Percentiles rank a stretch among this genome's conserved stretches.
Evolutionary conservation across 805 yeast genomes (phyloP).

Genomic region (Ogataea degrootiae): DNA sequence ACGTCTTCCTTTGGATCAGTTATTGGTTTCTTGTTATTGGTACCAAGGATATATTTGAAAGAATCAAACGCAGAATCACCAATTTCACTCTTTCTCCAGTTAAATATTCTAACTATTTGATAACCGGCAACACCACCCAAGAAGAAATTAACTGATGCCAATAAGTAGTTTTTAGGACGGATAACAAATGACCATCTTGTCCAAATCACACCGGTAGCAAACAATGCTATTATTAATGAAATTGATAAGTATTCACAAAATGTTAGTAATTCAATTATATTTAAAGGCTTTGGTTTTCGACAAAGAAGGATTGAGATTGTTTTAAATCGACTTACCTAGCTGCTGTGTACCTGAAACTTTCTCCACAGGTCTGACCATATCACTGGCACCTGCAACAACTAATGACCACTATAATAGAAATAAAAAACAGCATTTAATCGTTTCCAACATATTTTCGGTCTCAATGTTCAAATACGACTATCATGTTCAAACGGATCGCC

Average conservation of each 20-base stretch:
- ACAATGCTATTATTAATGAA: constrained; percentile 47
- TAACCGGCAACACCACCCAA: constrained; percentile 84
- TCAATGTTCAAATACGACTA: not conserved
- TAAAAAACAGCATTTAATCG: not conserved
- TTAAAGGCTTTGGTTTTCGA: not conserved
- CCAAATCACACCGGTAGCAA: constrained; percentile 94
- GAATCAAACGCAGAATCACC: constrained; percentile 65
- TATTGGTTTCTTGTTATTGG: constrained; percentile 23
- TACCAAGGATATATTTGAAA: constrained; percentile 53
- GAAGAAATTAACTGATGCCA: constrained; percentile 94
- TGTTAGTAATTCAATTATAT: constrained; percentile 2
- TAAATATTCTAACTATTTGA: constrained; percentile 69
- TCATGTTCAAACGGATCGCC: not conserved
- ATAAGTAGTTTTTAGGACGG: constrained; percentile 75
- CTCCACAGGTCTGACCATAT: constrained; percentile 86
- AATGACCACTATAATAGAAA: constrained; percentile 63
- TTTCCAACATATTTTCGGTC: not conserved
- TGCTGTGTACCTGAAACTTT: constrained; percentile 87
- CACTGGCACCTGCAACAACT: constrained; percentile 88
- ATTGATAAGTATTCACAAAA: not conserved
- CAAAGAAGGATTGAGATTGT: no score
- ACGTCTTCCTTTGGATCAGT: constrained; percentile 1
- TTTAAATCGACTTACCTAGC: constrained; percentile 27
- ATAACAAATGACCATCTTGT: constrained; percentile 97
- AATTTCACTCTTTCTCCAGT: constrained; percentile 48